Evolutionary conservation across 176 grass and related monocot genomes (phyloP), one percentile per base, ranked within the genome.

Genomic region (Bonia amplexicaulis): DNA sequence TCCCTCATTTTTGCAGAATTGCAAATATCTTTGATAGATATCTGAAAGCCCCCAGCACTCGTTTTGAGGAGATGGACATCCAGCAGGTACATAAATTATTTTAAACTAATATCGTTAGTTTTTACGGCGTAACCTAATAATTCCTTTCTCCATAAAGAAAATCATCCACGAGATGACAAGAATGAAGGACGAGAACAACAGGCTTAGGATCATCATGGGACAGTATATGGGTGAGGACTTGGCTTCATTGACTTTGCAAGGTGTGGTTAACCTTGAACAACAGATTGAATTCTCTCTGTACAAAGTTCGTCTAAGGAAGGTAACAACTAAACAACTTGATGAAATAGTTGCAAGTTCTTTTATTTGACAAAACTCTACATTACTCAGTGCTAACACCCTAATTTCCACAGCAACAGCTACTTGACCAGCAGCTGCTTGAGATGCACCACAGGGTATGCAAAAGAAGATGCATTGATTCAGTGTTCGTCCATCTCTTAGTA

Each of bases 181-280:
- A 41, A 92, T 92, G 93, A 92, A 95, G 73, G 90, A 88, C 27
- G 93, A 95, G 74, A 80, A 79, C 72, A 91, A 82, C 78, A 92
- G 84, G 75, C 90, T 95, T 2, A 84, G 64, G 79, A 52, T 71
- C 71, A 82, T 90, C 58, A 86, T 92, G 90, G 48, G 70, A 10
- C 88, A 83, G 65, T 92, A 86, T 52, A 85, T 83, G 58, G 87
- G 87, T 2, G 85, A 95, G 40, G 88, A 95, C 68, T 82, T 92
- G 82, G 51, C 47, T 1, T 81, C 69, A 1, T n/a, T 95, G 63
- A 65, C 70, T 1, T 51, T 82, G 64, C 80, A 92, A 65, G 90
- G 92, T 46, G 82, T 90, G 73, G 82, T 52, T 71, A 82, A 85
- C 12, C 90, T 95, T 49, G 90, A 92, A 40, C 88, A 90, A 78